These are phyloP conservation scores for Didymella glomerata DNA, from an alignment of 2,329 filamentous ascomycete genomes.

Conservation along the genomic window DNA sequence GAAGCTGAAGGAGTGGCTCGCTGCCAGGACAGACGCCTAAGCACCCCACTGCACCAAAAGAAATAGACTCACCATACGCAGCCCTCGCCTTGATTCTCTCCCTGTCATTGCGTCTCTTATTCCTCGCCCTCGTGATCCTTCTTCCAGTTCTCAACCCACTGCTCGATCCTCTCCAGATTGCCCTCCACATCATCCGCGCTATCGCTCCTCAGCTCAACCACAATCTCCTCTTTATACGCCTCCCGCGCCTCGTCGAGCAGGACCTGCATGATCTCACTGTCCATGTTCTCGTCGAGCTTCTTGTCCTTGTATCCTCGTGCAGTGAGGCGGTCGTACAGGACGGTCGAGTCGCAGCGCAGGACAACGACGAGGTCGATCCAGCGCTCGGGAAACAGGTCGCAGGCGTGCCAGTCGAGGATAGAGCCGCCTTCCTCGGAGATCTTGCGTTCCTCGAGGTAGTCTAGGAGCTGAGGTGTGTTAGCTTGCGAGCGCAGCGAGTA, in stretches of 20 bases:
- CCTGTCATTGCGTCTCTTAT: constrained; percentile 15
- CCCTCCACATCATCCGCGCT: constrained; percentile 85
- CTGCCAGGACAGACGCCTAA: constrained; percentile 44
- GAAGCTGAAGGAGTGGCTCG: constrained; percentile 85
- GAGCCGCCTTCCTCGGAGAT: constrained; percentile 73
- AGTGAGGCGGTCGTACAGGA: constrained; percentile 84
- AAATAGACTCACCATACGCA: constrained; percentile 15
- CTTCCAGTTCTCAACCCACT: constrained; percentile 86
- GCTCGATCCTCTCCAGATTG: constrained; percentile 84
- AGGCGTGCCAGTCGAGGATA: constrained; percentile 98
- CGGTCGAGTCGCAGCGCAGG: constrained; percentile 78
- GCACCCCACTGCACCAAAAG: not conserved
- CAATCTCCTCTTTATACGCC: constrained; percentile 83
- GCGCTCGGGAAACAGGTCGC: constrained; percentile 89
- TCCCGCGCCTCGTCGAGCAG: constrained; percentile 89
- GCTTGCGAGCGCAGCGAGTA: not conserved
- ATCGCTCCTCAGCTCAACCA: constrained; percentile 88
- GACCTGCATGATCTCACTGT: constrained; percentile 97
- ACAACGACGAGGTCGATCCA: constrained; percentile 98
- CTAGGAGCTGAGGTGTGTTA: constrained; percentile 69
- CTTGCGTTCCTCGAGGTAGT: constrained; percentile 85
- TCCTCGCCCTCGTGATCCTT: constrained; percentile 62
- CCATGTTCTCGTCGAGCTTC: constrained; percentile 95
- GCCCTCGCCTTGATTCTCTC: not conserved
- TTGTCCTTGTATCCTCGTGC: constrained; percentile 80